These are phyloP conservation scores for Pestalotiopsis sp. DNA, from an alignment of 2,329 filamentous ascomycete species.

Conservation along the genomic window DNA sequence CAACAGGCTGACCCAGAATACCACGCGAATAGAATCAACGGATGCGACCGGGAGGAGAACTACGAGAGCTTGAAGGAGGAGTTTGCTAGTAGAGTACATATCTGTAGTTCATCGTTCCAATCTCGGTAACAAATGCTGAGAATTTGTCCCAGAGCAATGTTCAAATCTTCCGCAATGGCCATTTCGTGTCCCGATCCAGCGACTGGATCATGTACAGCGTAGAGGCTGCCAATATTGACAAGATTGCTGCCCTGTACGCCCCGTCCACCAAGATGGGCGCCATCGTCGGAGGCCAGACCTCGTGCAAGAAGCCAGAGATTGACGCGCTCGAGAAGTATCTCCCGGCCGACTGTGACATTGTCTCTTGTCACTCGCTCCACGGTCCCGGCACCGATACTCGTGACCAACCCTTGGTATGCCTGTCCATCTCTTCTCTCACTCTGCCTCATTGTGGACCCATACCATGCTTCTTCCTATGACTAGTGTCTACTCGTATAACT, in stretches of 20 bases:
- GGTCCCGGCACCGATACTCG: slow-evolving; percentile 86
- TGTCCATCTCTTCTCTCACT: background rate
- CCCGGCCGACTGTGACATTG: slow-evolving; percentile 85
- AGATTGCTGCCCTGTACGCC: slow-evolving; percentile 85
- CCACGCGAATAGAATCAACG: slow-evolving; percentile 72
- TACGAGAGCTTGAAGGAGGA: slow-evolving; percentile 80
- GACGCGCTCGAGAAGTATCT: slow-evolving; percentile 89
- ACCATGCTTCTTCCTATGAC: background rate
- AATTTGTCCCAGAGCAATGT: slow-evolving; percentile 71
- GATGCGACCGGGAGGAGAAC: slow-evolving; percentile 90
- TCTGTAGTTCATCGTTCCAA: slow-evolving; percentile 30
- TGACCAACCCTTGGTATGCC: slow-evolving; percentile 82
- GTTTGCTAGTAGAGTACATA: slow-evolving; percentile 80
- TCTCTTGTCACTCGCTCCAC: slow-evolving; percentile 96
- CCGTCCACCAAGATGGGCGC: slow-evolving; percentile 94
- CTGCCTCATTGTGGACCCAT: background rate
- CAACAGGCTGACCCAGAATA: slow-evolving; percentile 24
- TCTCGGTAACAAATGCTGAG: slow-evolving; percentile 49
- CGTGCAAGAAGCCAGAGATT: slow-evolving; percentile 97
- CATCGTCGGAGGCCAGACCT: slow-evolving; percentile 96
- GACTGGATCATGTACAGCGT: slow-evolving; percentile 99
- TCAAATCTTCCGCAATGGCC: slow-evolving; percentile 90
- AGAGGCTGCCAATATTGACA: slow-evolving; percentile 88
- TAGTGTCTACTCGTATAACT: background rate
- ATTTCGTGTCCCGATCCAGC: slow-evolving; percentile 92